A percentile compares a stretch with the other conserved stretches of the same genome.
phyloP scores from a whole-genome alignment of 768 basidiomycete genomes.

The Tricholomella constricta region DNA sequence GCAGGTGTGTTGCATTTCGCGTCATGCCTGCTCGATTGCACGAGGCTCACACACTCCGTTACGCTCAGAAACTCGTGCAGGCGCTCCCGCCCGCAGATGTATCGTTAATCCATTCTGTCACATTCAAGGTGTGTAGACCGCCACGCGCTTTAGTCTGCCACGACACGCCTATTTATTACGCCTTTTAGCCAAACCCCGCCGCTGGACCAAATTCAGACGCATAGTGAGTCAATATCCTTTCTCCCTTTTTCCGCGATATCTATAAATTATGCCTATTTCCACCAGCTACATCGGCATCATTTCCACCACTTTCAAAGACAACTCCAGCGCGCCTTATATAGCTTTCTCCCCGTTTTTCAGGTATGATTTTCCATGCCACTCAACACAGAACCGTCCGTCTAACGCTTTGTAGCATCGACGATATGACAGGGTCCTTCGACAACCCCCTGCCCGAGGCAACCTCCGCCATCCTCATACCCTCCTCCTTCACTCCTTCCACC shows the following conservation, averaged over 20 bases:
- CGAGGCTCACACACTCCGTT: slow-evolving; percentile 1
- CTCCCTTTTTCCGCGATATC: not conserved
- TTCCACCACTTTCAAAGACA: slow-evolving; percentile 34
- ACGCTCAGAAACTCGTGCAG: slow-evolving; percentile 56
- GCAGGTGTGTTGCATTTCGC: slow-evolving; percentile 47
- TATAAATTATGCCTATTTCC: too few species aligned
- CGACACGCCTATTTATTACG: not conserved
- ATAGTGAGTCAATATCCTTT: slow-evolving; percentile 47
- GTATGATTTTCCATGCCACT: slow-evolving; percentile 31
- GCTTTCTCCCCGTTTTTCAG: slow-evolving; percentile 58
- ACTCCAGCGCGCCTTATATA: slow-evolving; percentile 31
- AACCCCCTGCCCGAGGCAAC: slow-evolving; percentile 52
- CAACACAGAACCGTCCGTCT: not conserved
- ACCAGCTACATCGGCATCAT: slow-evolving; percentile 65
- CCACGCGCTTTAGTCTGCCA: not conserved
- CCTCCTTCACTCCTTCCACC: slow-evolving; percentile 36
- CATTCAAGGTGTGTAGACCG: slow-evolving; percentile 52
- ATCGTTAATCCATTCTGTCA: slow-evolving; percentile 42
- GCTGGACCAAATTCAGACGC: slow-evolving; percentile 57
- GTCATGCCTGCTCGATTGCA: not conserved
- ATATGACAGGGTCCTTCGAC: slow-evolving; percentile 62
- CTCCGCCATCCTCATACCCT: slow-evolving; percentile 41
- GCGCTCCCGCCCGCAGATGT: slow-evolving; percentile 58
- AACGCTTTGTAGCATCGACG: slow-evolving; percentile 44
- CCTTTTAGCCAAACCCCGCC: slow-evolving; percentile 49